These are phyloP conservation scores for Pichia inconspicua DNA, from an alignment of 1,139 yeast species.

Conservation along the genomic window DNA sequence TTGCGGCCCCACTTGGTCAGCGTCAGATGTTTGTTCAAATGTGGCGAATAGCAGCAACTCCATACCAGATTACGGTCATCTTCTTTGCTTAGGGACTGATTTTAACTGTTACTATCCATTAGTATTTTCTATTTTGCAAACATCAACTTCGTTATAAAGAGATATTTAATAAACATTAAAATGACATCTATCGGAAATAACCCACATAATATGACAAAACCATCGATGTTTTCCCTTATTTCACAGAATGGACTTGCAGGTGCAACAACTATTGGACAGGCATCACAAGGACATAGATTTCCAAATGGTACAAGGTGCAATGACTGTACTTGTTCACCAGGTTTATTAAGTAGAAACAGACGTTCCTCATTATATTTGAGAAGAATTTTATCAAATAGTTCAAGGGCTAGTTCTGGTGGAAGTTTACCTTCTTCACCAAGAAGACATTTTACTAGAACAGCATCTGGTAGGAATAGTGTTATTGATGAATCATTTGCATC, in stretches of 20 bases:
- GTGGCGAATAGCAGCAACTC: background rate
- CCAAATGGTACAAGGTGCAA: slow-evolving; percentile 41
- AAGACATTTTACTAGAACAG: slow-evolving; percentile 2
- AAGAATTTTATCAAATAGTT: slow-evolving; percentile 23
- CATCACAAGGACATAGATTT: slow-evolving; percentile 16
- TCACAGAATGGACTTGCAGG: slow-evolving; percentile 28
- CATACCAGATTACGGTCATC: background rate
- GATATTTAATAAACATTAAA: background rate
- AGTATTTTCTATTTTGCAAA: too few relatives aligned
- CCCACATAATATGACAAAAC: slow-evolving; percentile 17
- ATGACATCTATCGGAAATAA: slow-evolving; percentile 8
- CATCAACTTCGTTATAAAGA: background rate
- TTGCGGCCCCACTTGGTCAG: too few relatives aligned
- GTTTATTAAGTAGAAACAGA: slow-evolving; percentile 59
- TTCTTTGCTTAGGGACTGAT: background rate
- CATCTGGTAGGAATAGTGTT: background rate
- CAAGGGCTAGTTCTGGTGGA: slow-evolving; percentile 1
- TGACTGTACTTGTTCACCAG: slow-evolving; percentile 80
- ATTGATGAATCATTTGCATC: slow-evolving; percentile 5
- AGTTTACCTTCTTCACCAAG: slow-evolving; percentile 16
- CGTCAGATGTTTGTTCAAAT: too few relatives aligned
- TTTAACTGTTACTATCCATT: too few relatives aligned
- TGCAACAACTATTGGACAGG: slow-evolving; percentile 25
- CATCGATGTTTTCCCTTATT: slow-evolving; percentile 30
- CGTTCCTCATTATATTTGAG: slow-evolving; percentile 34